Percentiles rank a stretch among this genome's conserved stretches.
phyloP scores from a whole-genome alignment of 768 basidiomycete genomes.

The Clavulina sp. region DNA sequence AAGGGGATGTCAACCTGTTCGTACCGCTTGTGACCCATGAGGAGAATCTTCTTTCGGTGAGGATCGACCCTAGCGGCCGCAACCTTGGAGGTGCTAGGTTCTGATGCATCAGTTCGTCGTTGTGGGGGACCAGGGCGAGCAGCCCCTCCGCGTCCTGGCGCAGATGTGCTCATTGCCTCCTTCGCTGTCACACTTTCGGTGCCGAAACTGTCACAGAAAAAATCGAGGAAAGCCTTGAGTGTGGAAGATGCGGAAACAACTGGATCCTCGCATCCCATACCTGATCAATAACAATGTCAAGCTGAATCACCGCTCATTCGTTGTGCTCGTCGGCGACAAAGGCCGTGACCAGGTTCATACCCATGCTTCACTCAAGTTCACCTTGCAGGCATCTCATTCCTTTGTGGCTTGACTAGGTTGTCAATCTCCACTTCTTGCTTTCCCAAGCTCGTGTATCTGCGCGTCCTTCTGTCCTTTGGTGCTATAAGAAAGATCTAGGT shows the following conservation, averaged over 20 bases:
- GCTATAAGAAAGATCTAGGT: conserved; percentile 96
- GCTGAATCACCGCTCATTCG: conserved; percentile 83
- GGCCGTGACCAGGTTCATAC: conserved; percentile 69
- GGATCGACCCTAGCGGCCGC: too few species aligned
- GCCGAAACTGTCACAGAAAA: too few species aligned
- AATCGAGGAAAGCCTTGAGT: too few species aligned
- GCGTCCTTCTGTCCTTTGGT: conserved; percentile 87
- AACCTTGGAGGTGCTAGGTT: too few species aligned
- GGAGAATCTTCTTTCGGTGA: background rate
- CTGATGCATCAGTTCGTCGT: too few species aligned
- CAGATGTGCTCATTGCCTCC: too few species aligned
- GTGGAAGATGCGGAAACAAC: conserved; percentile 29
- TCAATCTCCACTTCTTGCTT: conserved; percentile 88
- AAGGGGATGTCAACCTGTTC: background rate
- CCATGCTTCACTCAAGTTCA: background rate
- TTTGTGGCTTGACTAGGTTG: conserved; percentile 33
- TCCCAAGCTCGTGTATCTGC: conserved; percentile 83
- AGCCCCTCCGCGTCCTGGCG: too few species aligned
- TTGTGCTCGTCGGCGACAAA: conserved; percentile 90
- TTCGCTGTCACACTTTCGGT: too few species aligned
- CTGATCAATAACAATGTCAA: conserved; percentile 90
- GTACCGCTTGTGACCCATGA: background rate
- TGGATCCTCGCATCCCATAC: conserved; percentile 83
- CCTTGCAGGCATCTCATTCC: background rate
- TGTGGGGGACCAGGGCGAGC: too few species aligned